Base-by-base conservation (phyloP, 2,329 filamentous ascomycete genomes). In the Stemphylium lycopersici region DNA sequence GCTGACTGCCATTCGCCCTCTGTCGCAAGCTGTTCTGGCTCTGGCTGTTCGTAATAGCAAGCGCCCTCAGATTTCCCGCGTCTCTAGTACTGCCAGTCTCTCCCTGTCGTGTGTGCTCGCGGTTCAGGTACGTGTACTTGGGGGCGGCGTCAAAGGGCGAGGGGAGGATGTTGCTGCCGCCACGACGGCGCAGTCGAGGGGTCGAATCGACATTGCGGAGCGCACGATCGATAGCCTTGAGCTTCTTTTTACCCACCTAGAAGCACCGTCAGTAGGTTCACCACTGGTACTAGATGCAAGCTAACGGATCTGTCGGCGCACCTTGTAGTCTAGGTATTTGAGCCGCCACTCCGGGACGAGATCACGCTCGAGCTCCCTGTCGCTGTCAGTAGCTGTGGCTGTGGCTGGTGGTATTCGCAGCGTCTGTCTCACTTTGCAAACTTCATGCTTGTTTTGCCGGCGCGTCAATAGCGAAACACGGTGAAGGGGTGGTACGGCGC, bases 301-400 rank as follows among this genome's bases (percentile, higher is more conserved):
- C 48, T 42, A 57, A 52, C 24, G 18, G 40, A 42, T 22, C 24
- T n/a, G 32, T 40, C 22, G 66, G 64, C 75, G 49, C 52, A 87
- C 87, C 83, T 96, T 96, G 82, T 98, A 98, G 77, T 97, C 87
- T 66, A 98, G 84, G 76, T 97, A 98, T 76, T 96, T 96, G 74
- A 88, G 84, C 69, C 90, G 87, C 93, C 93, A 98, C 84, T 98
- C 93, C 71, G 93, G 93, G 61, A 97, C 91, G 48, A 92, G 84
- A 68, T 96, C 90, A 70, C 90, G 85, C 72, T 96, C 91, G 59
- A 96, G 83, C 78, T 96, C 91, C 72, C 84, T 86, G 45, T 24
- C 16, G 31, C 33, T n/a, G 58, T 67, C 51, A 58, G 66, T 50
- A 40, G 22, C 18, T 36, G 18, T 22, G 10, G 22, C 18, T 36